phyloP scores from a whole-genome alignment of 129 eudicot species.

The Helianthus tuberosus region DNA sequence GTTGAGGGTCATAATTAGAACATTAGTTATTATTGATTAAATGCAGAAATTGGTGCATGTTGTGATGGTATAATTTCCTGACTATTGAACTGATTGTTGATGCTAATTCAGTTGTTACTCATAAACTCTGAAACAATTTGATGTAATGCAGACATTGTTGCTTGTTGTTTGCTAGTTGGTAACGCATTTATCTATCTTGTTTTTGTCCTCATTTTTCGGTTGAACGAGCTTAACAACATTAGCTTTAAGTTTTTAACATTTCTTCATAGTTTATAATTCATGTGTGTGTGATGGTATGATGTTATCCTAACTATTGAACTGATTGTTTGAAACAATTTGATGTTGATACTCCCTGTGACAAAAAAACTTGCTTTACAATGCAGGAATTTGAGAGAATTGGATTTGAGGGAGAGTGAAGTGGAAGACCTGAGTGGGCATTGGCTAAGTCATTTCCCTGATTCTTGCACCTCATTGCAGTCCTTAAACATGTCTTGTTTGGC shows the following conservation, averaged over 20 bases:
- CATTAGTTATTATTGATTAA: too few species aligned
- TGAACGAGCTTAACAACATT: too few species aligned
- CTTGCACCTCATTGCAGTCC: constrained; percentile 68
- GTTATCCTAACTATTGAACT: background rate
- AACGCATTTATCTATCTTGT: too few species aligned
- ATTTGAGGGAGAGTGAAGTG: constrained; percentile 89
- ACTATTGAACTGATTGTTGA: constrained; percentile 3
- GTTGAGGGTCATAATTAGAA: background rate
- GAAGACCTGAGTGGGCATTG: constrained; percentile 86
- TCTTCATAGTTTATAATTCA: too few species aligned
- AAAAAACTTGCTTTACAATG: background rate
- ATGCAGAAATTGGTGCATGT: too few species aligned
- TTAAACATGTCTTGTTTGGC: constrained; percentile 74
- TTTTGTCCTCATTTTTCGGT: too few species aligned
- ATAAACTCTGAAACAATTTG: background rate
- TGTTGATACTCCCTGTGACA: constrained; percentile 1
- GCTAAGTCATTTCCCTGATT: constrained; percentile 85
- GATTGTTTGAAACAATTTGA: constrained; percentile 5
- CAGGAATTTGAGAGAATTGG: constrained; percentile 72
- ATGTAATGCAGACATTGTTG: background rate
- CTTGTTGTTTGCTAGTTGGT: too few species aligned
- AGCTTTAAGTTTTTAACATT: too few species aligned
- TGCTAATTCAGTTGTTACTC: background rate
- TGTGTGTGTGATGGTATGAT: constrained; percentile 6
- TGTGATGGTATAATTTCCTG: background rate